Evolutionary conservation across 495 filamentous ascomycete genomes (phyloP).

Genomic region (Xylaria intraflava): DNA sequence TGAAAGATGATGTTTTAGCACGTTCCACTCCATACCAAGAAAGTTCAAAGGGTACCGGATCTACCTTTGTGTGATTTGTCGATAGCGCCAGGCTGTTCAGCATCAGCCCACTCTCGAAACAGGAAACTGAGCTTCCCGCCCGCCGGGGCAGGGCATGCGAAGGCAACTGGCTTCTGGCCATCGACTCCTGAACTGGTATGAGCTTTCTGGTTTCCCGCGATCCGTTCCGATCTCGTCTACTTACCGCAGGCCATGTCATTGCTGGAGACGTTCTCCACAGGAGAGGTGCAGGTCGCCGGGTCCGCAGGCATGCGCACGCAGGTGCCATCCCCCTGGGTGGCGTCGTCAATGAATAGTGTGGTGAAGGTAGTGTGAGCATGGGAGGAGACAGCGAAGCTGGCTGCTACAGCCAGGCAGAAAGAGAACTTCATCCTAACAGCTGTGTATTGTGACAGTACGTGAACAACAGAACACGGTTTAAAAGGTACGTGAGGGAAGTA

Average conservation of each 20-base stretch:
- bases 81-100: conserved; percentile 45
- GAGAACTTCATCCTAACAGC: conserved; percentile 22
- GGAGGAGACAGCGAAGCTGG: conserved; percentile 23
- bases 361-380: conserved; percentile 62
- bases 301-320: conserved; percentile 61
- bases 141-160: conserved; percentile 49
- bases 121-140: conserved; percentile 55
- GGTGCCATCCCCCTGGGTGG: conserved; percentile 59
- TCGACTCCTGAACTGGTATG: conserved; percentile 35
- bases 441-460: background rate
- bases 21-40: background rate
- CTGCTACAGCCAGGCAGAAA: conserved; percentile 20
- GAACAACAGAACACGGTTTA: conserved; percentile 5
- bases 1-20: conserved; percentile 2
- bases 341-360: conserved; percentile 57
- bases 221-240: conserved; percentile 3
- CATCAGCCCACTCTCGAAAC: conserved; percentile 57
- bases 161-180: conserved; percentile 49
- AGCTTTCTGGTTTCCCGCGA: background rate
- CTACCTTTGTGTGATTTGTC: conserved; percentile 56
- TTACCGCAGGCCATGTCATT: conserved; percentile 67
- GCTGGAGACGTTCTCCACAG: conserved; percentile 46
- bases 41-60: background rate
- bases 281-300: conserved; percentile 41
- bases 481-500: background rate